These are phyloP conservation scores for Colletotrichum horii DNA, from an alignment of 2,329 filamentous ascomycete species.

Conservation along the genomic window DNA sequence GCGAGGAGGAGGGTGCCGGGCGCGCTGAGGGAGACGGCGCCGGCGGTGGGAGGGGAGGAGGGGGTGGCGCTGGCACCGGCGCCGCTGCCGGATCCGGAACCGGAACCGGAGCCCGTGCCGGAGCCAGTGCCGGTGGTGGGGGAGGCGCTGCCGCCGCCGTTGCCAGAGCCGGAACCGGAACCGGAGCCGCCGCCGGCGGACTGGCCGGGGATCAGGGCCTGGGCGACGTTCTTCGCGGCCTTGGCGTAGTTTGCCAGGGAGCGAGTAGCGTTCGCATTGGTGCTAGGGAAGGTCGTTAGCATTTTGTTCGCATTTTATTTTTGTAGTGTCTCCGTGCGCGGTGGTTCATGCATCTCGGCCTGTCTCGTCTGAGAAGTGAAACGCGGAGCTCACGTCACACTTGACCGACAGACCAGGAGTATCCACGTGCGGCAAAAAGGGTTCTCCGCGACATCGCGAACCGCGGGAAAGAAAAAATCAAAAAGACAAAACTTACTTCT, in stretches of 20 bases:
- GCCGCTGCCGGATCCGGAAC: neutral
- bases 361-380: slow-evolving; percentile 17
- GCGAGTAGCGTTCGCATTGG: slow-evolving; percentile 55
- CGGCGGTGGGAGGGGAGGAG: slow-evolving; percentile 18
- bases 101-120: slow-evolving; percentile 8
- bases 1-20: slow-evolving; percentile 48
- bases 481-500: slow-evolving; percentile 57
- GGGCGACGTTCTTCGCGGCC: slow-evolving; percentile 25
- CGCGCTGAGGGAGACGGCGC: slow-evolving; percentile 38
- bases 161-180: slow-evolving; percentile 14
- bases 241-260: slow-evolving; percentile 58
- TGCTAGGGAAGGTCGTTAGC: slow-evolving; percentile 33
- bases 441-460: neutral
- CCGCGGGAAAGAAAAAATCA: neutral
- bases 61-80: slow-evolving; percentile 8
- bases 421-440: neutral
- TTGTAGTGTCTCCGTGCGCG: neutral
- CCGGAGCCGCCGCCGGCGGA: slow-evolving; percentile 20
- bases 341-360: neutral
- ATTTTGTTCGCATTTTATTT: slow-evolving; percentile 3
- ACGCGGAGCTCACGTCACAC: neutral
- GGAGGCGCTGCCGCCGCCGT: slow-evolving; percentile 24
- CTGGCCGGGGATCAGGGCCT: slow-evolving; percentile 27
- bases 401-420: neutral
- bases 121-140: slow-evolving; percentile 16